Conservation (phyloP, 768 basidiomycete species). For the Trametes cingulata region DNA sequence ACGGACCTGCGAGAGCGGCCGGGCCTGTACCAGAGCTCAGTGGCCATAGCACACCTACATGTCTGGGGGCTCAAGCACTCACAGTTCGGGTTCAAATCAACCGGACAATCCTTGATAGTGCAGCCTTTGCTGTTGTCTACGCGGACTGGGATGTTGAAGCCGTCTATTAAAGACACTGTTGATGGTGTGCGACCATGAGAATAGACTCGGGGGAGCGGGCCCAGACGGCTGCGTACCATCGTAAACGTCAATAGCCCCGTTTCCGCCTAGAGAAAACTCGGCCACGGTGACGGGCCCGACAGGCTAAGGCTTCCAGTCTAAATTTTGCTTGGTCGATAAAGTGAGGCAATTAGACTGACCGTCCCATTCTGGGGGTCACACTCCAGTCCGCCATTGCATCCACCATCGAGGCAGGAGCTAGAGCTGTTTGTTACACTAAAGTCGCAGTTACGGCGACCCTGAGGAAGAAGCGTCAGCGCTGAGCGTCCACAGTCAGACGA, state of each 20-base stretch:
- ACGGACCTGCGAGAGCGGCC: constrained; percentile 35
- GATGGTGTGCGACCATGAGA: background rate
- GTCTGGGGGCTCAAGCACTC: constrained; percentile 34
- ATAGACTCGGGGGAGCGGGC: too few relatives aligned
- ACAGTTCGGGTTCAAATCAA: constrained; percentile 37
- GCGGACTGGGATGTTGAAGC: constrained; percentile 37
- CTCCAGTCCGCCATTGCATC: constrained; percentile 41
- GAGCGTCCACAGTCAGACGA: too few relatives aligned
- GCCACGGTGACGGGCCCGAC: constrained; percentile 38
- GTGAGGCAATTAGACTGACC: constrained; percentile 20
- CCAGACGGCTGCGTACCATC: constrained; percentile 27
- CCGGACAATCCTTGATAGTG: constrained; percentile 34
- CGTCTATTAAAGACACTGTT: constrained; percentile 34
- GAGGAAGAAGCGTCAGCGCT: background rate
- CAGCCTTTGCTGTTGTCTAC: constrained; percentile 36
- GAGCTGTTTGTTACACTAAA: constrained; percentile 30
- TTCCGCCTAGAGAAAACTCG: constrained; percentile 34
- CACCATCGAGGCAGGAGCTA: constrained; percentile 37
- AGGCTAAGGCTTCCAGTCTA: constrained; percentile 21
- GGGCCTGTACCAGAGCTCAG: constrained; percentile 30
- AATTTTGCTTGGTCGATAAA: too few relatives aligned
- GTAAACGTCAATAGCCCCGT: constrained; percentile 33
- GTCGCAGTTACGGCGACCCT: constrained; percentile 42
- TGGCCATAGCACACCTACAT: too few relatives aligned
- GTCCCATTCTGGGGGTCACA: constrained; percentile 40